Conservation (phyloP, 2,329 filamentous ascomycete genomes). For the Beauveria medogensis region DNA sequence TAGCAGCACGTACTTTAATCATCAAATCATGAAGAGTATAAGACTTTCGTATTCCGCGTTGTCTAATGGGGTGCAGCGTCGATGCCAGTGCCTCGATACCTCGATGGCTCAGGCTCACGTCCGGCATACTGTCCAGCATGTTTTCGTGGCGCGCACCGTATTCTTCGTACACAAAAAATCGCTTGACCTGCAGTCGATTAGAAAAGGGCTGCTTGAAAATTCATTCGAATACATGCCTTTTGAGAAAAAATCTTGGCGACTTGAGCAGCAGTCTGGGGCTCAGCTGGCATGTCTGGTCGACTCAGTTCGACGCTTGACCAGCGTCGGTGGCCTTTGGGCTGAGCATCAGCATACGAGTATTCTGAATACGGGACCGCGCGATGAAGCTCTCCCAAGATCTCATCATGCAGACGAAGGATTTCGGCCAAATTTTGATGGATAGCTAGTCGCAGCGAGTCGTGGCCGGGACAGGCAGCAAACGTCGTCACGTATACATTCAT, state of each 20-base stretch:
- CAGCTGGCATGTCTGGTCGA: constrained; percentile 44
- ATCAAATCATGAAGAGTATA: constrained; percentile 77
- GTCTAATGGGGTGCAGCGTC: constrained; percentile 63
- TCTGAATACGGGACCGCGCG: constrained; percentile 61
- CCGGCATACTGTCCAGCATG: constrained; percentile 69
- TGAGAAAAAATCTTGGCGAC: constrained; percentile 53
- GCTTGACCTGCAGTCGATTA: constrained; percentile 52
- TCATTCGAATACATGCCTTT: constrained; percentile 34
- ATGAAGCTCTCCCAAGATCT: constrained; percentile 68
- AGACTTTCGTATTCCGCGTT: constrained; percentile 59
- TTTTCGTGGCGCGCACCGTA: constrained; percentile 86
- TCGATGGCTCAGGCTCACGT: constrained; percentile 63
- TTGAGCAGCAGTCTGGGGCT: constrained; percentile 51
- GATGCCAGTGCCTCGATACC: constrained; percentile 78
- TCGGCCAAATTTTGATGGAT: constrained; percentile 74
- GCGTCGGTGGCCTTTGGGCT: constrained; percentile 30
- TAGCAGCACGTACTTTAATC: constrained; percentile 61
- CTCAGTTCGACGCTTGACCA: constrained; percentile 42
- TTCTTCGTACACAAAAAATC: constrained; percentile 82
- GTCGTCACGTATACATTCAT: constrained; percentile 77
- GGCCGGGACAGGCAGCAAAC: constrained; percentile 61
- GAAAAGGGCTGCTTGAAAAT: background rate
- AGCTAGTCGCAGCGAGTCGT: constrained; percentile 52
- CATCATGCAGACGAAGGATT: constrained; percentile 76
- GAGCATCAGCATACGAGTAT: constrained; percentile 39